phyloP scores from a whole-genome alignment of 768 basidiomycete species.

The Mycena indigotica region DNA sequence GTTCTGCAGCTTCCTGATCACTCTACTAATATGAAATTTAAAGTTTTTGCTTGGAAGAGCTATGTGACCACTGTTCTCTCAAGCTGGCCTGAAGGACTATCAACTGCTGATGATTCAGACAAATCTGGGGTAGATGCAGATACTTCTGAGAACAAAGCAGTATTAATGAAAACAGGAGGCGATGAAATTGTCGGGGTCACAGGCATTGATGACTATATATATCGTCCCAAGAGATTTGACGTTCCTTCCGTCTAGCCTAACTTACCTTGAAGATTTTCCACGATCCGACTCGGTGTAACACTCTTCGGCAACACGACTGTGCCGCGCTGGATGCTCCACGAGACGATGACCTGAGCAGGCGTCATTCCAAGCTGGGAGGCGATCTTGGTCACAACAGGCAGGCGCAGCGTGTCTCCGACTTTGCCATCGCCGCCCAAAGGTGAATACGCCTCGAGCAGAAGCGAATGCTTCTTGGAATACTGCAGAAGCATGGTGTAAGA shows the following conservation, averaged over 20 bases:
- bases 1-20: too few relatives aligned
- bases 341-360: constrained; percentile 73
- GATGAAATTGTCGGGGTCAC: too few relatives aligned
- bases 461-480: constrained; percentile 68
- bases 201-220: too few relatives aligned
- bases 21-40: too few relatives aligned
- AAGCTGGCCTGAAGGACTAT: too few relatives aligned
- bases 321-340: constrained; percentile 80
- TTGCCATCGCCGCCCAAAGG: constrained; percentile 66
- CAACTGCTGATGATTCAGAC: too few relatives aligned
- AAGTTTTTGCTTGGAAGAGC: too few relatives aligned
- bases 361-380: constrained; percentile 67
- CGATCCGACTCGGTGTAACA: constrained; percentile 66
- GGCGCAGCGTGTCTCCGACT: constrained; percentile 57
- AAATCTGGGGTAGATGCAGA: too few relatives aligned
- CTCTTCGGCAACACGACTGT: constrained; percentile 78
- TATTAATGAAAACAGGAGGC: too few relatives aligned
- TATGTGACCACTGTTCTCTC: too few relatives aligned
- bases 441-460: constrained; percentile 77
- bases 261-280: constrained; percentile 69
- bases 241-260: constrained; percentile 43
- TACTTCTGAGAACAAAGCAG: too few relatives aligned
- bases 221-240: too few relatives aligned
- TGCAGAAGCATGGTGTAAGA: constrained; percentile 26
- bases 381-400: constrained; percentile 63